Conservation (phyloP, 2,329 filamentous ascomycete species). For the Claviceps sorghi region DNA sequence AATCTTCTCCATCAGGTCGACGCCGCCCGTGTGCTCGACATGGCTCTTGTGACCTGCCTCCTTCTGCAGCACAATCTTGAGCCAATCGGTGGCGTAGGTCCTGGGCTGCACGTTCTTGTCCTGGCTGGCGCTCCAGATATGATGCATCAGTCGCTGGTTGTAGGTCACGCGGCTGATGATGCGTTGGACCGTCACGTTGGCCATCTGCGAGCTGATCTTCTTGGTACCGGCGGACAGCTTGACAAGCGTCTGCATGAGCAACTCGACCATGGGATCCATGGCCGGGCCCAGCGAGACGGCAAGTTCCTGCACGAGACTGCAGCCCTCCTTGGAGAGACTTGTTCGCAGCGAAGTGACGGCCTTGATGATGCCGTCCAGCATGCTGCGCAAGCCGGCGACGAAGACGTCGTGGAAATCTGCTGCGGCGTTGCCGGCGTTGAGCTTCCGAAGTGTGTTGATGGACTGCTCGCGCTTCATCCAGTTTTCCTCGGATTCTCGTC, state of each 20-base stretch:
- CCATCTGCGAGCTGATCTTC: conserved; percentile 77
- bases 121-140: conserved; percentile 66
- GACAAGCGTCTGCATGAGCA: conserved; percentile 76
- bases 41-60: conserved; percentile 65
- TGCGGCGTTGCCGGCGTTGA: conserved; percentile 72
- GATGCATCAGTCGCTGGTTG: conserved; percentile 67
- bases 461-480: conserved; percentile 80
- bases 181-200: conserved; percentile 64
- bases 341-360: conserved; percentile 71
- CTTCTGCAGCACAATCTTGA: conserved; percentile 67
- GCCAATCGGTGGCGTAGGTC: conserved; percentile 64
- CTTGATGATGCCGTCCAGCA: conserved; percentile 83
- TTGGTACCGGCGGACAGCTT: conserved; percentile 85
- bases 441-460: conserved; percentile 57
- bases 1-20: conserved; percentile 75
- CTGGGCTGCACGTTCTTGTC: conserved; percentile 91
- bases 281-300: conserved; percentile 60
- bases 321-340: conserved; percentile 78
- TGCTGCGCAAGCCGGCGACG: conserved; percentile 51
- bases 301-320: conserved; percentile 70
- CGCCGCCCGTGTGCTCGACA: conserved; percentile 69
- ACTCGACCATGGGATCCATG: conserved; percentile 79
- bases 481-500: conserved; percentile 78
- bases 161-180: conserved; percentile 72
- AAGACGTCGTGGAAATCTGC: conserved; percentile 62